These are phyloP conservation scores for Saturnispora hagleri DNA, from an alignment of 805 yeast genomes.

Conservation along the genomic window DNA sequence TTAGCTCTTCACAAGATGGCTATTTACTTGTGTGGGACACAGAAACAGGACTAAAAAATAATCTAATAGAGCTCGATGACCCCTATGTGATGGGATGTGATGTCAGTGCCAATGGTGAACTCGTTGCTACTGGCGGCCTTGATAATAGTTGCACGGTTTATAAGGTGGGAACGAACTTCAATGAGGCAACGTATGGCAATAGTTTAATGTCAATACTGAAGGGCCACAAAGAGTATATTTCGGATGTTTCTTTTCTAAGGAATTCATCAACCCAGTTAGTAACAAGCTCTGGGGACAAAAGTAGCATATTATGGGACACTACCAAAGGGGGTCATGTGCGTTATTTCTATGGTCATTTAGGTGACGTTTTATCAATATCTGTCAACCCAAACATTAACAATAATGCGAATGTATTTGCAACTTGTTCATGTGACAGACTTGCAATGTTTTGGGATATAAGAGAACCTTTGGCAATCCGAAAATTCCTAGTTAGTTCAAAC, in stretches of 20 bases:
- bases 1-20: slow-evolving; percentile 83
- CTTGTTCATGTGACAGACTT: slow-evolving; percentile 63
- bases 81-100: slow-evolving; percentile 77
- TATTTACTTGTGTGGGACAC: slow-evolving; percentile 79
- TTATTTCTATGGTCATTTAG: slow-evolving; percentile 57
- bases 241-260: slow-evolving; percentile 60
- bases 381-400: slow-evolving; percentile 16
- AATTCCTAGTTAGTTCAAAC: slow-evolving; percentile 41
- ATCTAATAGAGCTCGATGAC: slow-evolving; percentile 63
- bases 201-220: slow-evolving; percentile 46
- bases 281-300: slow-evolving; percentile 78
- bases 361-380: slow-evolving; percentile 54
- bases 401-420: slow-evolving; percentile 34
- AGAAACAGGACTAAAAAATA: slow-evolving; percentile 56
- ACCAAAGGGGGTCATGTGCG: slow-evolving; percentile 43
- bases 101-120: slow-evolving; percentile 51
- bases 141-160: slow-evolving; percentile 73
- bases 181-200: slow-evolving; percentile 10
- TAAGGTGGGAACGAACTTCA: slow-evolving; percentile 24
- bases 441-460: slow-evolving; percentile 61
- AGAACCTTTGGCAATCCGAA: slow-evolving; percentile 31
- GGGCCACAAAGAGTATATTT: slow-evolving; percentile 77
- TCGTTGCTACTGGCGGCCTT: slow-evolving; percentile 76
- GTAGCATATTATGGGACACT: slow-evolving; percentile 74
- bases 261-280: slow-evolving; percentile 39